Conservation (phyloP, 1,284 basidiomycete species). For the Leccinum pallidistipes region DNA sequence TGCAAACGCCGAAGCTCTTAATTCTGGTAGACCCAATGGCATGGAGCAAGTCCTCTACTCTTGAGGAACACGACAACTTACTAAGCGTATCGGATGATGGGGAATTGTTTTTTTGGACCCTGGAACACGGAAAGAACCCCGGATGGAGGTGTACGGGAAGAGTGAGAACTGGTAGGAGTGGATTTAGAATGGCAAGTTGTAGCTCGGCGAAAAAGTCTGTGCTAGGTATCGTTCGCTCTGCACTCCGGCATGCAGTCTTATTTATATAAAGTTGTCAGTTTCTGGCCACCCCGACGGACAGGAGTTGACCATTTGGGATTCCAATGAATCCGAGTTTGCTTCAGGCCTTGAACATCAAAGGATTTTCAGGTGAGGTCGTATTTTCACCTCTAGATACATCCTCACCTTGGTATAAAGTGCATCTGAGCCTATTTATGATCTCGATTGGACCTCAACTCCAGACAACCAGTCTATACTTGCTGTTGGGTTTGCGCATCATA, state of each 20-base stretch:
- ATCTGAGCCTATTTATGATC: constrained; percentile 67
- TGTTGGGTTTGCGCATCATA: constrained; percentile 74
- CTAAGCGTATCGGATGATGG: constrained; percentile 75
- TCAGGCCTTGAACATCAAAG: constrained; percentile 80
- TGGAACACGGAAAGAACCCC: constrained; percentile 44
- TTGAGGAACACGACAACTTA: constrained; percentile 67
- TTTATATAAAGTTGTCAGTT: constrained; percentile 41
- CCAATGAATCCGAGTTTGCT: constrained; percentile 90
- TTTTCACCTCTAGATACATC: constrained; percentile 12
- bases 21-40: constrained; percentile 91
- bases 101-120: constrained; percentile 81
- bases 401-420: constrained; percentile 13
- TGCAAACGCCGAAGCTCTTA: constrained; percentile 52
- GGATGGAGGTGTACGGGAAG: constrained; percentile 71
- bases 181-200: constrained; percentile 71
- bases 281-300: constrained; percentile 56
- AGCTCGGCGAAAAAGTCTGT: constrained; percentile 91
- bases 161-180: constrained; percentile 68
- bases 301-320: constrained; percentile 93
- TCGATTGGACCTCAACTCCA: constrained; percentile 91
- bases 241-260: neutral
- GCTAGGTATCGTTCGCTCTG: constrained; percentile 47
- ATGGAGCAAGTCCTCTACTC: constrained; percentile 56
- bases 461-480: constrained; percentile 88
- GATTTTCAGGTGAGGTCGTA: constrained; percentile 51